Conservation (phyloP, 2,329 filamentous ascomycete genomes). For the Colletotrichum ledebouriae region DNA sequence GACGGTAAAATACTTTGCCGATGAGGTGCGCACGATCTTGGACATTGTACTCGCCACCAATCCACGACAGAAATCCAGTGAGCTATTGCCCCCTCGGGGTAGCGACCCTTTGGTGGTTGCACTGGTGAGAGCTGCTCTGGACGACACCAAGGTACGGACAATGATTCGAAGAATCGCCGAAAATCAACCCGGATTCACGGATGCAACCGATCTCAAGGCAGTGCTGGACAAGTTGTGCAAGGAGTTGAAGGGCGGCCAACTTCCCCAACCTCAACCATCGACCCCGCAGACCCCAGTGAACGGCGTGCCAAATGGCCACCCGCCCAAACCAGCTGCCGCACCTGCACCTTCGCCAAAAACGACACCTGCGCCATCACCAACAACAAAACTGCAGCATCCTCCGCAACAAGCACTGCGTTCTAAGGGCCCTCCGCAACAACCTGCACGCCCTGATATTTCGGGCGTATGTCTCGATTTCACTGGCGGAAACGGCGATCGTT, state of each 20-base stretch:
- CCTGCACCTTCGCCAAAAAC: slow-evolving; percentile 29
- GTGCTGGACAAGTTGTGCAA: slow-evolving; percentile 63
- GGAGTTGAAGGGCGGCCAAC: slow-evolving; percentile 48
- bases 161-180: slow-evolving; percentile 69
- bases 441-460: slow-evolving; percentile 70
- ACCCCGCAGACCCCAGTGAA: slow-evolving; percentile 51
- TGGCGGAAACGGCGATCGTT: slow-evolving; percentile 78
- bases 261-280: slow-evolving; percentile 46
- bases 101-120: slow-evolving; percentile 69
- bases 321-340: slow-evolving; percentile 24
- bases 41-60: slow-evolving; percentile 72
- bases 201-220: slow-evolving; percentile 67
- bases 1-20: slow-evolving; percentile 71
- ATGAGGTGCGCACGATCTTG: slow-evolving; percentile 69
- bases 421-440: slow-evolving; percentile 64
- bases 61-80: slow-evolving; percentile 66
- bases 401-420: slow-evolving; percentile 70
- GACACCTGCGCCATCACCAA: slow-evolving; percentile 23
- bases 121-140: slow-evolving; percentile 69
- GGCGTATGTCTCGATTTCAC: slow-evolving; percentile 79
- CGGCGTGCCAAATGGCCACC: slow-evolving; percentile 50
- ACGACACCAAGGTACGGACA: slow-evolving; percentile 62
- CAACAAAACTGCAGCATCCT: slow-evolving; percentile 43
- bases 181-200: slow-evolving; percentile 63
- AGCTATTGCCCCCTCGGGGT: slow-evolving; percentile 65